Base-by-base conservation (phyloP, 2,329 filamentous ascomycete species). In the Scytalidium sp. region DNA sequence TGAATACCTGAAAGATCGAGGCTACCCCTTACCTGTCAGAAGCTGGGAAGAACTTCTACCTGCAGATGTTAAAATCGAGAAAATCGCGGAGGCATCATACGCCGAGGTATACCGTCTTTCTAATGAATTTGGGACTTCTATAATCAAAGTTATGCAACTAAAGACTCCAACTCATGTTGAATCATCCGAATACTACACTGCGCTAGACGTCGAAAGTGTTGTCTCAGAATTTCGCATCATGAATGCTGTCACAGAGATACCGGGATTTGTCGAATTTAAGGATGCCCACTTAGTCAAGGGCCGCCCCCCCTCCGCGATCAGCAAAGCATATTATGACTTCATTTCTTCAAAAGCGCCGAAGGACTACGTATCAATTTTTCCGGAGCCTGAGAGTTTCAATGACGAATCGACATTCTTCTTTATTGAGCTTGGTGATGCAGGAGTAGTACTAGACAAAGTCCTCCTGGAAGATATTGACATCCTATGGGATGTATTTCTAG, bases 21-120 rank as follows among this genome's bases (percentile, higher is more conserved):
- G 53, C 3, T 23, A 43, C 1, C 20, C 41, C 3, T 40, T 63
- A 9, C 17, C 23, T 3, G 46, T 54, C 5, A 48, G 50, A 3
- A 39, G 70, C 72, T 86, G 83, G 82, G 65, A 73, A 23, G 80
- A 84, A 46, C 71, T 85, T 23, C 81, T 81, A 44, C 75, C 77
- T 0, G 66, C 71, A 0, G 74, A 71, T 15, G 75, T 79, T 58
- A 64, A 66, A 29, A 80, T 85, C 44, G 72, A 74, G 41, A 86
- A 86, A 65, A 85, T 86, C 45, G 82, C 83, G 9, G 83, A 86
- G 61, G 82, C 83, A 4, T 85, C 83, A 2, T 86, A 80, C 56
- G 81, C 83, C 5, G 83, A 86, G 61, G 81, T 86, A 9, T 86
- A 85, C 57, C 79, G 81, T 9, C 74, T 85, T 55, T 78, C 71